Base-by-base conservation (phyloP, 768 basidiomycete species). In the Austroboletus eburneus region DNA sequence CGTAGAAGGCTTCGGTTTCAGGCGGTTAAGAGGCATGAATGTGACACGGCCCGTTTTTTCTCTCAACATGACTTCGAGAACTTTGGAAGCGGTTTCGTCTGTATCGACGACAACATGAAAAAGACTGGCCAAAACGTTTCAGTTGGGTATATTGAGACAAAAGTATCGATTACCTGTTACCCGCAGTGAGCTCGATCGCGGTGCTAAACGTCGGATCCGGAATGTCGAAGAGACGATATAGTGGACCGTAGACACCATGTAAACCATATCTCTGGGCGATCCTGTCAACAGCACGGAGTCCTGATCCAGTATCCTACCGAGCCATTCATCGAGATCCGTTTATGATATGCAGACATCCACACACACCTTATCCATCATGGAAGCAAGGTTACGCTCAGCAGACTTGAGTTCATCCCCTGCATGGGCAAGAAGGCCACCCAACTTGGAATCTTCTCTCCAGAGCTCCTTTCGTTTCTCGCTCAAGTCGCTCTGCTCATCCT, bases 91-190 rank as follows among this genome's bases (percentile, higher is more conserved):
- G 0, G 93, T 98, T 35, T 85, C 86, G 60, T 98, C 96, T n/a
- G 78, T 88, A 63, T 99, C 95, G 49, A 98, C 95, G 1, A 98
- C 95, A 33, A 98, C 86, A 57, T 99, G 95, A 72, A 97, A 99
- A 22, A 99, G 70, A 59, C 95, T 64, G 4, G 23, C 1, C 33
- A 32, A 7, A 4, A 17, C 3, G 60, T 47, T 16, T 51, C n/a
- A 54, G 38, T 27, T 32, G 27, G 22, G 18, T 21, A 23, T 42
- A 7, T 14, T 34, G 30, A 25, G 21, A 33, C 9, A 22, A 32
- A 16, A 6, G 13, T 44, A n/a, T 9, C 20, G 0, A 54, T 23
- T 45, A 93, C 94, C 91, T 93, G 63, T 91, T 97, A 0, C 95
- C 94, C 0, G 93, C 96, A 0, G 95, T 98, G 29, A 93, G 77